phyloP scores from a whole-genome alignment of 2,329 filamentous ascomycete species.

The Elsinoe australis region DNA sequence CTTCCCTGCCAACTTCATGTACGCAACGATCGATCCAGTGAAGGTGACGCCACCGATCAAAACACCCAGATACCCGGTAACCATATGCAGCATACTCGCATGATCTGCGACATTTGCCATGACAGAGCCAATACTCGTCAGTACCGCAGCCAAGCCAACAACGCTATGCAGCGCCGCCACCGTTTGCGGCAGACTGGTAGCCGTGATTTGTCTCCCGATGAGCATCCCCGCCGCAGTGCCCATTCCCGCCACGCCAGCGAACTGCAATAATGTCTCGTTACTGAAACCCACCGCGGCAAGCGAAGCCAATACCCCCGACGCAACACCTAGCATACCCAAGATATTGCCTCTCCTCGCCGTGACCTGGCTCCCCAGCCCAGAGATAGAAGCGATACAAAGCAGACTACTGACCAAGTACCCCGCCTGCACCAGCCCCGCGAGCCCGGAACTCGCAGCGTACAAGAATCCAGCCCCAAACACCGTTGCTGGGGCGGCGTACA shows the following conservation, averaged over 20 bases:
- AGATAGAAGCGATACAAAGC: conserved; percentile 77
- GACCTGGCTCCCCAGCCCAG: conserved; percentile 69
- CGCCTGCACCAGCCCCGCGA: conserved; percentile 76
- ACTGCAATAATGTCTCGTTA: conserved; percentile 70
- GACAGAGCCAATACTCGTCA: conserved; percentile 83
- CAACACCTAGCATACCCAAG: conserved; percentile 77
- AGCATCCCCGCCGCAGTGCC: conserved; percentile 63
- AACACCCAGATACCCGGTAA: conserved; percentile 79
- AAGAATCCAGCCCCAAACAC: conserved; percentile 76
- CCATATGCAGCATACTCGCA: conserved; percentile 70
- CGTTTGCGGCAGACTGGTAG: conserved; percentile 80
- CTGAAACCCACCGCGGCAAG: conserved; percentile 74
- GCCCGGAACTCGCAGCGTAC: conserved; percentile 70
- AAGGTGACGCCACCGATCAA: conserved; percentile 79
- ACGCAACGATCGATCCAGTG: conserved; percentile 82
- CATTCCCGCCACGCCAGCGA: conserved; percentile 64
- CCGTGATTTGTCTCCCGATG: conserved; percentile 79
- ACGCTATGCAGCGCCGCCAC: conserved; percentile 85
- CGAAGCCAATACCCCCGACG: conserved; percentile 74
- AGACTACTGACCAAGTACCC: conserved; percentile 80
- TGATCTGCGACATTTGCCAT: conserved; percentile 60
- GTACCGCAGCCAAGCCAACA: conserved; percentile 76
- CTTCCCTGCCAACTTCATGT: conserved; percentile 73
- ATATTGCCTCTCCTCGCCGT: conserved; percentile 81
- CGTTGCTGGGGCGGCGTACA: conserved; percentile 69